Percentiles rank a stretch among this genome's conserved stretches.
Conservation (phyloP, 495 filamentous ascomycete species). For the Aspergillus saccharolyticus region DNA sequence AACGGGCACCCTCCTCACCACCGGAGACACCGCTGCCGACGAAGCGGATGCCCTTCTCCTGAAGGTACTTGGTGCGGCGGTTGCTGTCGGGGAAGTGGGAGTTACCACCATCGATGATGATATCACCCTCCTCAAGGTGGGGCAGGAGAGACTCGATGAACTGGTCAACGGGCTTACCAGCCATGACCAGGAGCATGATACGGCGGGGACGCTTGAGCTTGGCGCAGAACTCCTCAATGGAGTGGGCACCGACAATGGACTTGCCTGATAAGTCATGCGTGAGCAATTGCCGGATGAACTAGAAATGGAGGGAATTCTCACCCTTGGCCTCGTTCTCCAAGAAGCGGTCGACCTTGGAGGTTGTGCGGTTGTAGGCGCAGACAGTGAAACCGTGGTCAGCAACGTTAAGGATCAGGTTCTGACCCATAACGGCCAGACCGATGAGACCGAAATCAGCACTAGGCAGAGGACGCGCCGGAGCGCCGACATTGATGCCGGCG, state of each 20-base stretch:
- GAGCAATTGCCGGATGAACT: not conserved
- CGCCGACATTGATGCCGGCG: slow-evolving; percentile 75
- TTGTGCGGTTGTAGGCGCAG: slow-evolving; percentile 95
- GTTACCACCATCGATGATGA: slow-evolving; percentile 99
- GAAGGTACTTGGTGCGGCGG: slow-evolving; percentile 84
- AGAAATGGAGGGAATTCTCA: slow-evolving; percentile 27
- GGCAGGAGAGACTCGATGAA: slow-evolving; percentile 96
- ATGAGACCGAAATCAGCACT: slow-evolving; percentile 96
- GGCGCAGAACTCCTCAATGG: slow-evolving; percentile 84
- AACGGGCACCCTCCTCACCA: slow-evolving; percentile 98
- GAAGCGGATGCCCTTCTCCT: slow-evolving; percentile 84
- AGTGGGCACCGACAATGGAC: slow-evolving; percentile 88
- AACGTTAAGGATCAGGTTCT: slow-evolving; percentile 98
- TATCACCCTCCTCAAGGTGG: slow-evolving; percentile 84
- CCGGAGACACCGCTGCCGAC: slow-evolving; percentile 97
- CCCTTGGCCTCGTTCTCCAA: slow-evolving; percentile 89
- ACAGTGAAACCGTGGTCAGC: slow-evolving; percentile 95
- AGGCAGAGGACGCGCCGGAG: slow-evolving; percentile 49
- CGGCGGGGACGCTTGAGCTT: slow-evolving; percentile 96
- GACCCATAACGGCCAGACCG: slow-evolving; percentile 97
- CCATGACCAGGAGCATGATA: slow-evolving; percentile 97
- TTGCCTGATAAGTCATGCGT: slow-evolving; percentile 54
- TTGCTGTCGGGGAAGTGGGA: slow-evolving; percentile 99
- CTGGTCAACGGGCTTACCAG: slow-evolving; percentile 94
- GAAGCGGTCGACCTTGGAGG: slow-evolving; percentile 95